Conservation (phyloP, 108 stramenopile genomes). For the Skeletonema menzelii region DNA sequence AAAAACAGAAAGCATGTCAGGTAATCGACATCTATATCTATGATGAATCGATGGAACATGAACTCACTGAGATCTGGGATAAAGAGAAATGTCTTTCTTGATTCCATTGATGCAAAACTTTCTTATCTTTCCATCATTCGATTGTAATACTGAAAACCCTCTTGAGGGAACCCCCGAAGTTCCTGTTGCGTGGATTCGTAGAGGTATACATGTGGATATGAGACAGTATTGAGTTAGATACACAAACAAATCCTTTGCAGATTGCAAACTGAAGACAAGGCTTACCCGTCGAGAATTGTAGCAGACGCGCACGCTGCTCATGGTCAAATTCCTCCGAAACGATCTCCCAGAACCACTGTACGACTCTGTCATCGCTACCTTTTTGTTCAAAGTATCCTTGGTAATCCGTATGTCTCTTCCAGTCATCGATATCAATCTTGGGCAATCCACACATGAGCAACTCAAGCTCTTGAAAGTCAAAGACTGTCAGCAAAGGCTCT, state of each 20-base stretch:
- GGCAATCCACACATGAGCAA: conserved; percentile 97
- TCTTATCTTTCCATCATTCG: conserved; percentile 92
- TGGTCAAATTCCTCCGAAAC: conserved; percentile 87
- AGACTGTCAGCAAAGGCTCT: conserved; percentile 91
- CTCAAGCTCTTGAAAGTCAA: conserved; percentile 97
- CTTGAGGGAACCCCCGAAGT: conserved; percentile 93
- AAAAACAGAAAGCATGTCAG: background rate
- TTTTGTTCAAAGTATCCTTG: conserved; percentile 67
- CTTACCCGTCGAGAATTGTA: conserved; percentile 92
- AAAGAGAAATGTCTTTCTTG: conserved; percentile 57
- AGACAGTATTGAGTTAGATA: background rate
- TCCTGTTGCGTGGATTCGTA: conserved; percentile 27
- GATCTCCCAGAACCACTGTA: conserved; percentile 97
- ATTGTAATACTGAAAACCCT: conserved; percentile 94
- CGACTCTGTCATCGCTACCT: conserved; percentile 57
- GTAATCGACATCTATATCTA: background rate
- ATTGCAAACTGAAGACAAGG: background rate
- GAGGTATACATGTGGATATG: background rate
- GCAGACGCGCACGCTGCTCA: conserved; percentile 91
- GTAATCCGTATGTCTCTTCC: conserved; percentile 90
- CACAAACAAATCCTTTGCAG: background rate
- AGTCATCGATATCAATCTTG: conserved; percentile 91
- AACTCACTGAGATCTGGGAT: conserved; percentile 89
- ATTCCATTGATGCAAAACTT: conserved; percentile 95
- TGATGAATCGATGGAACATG: background rate